A percentile compares a stretch with the other conserved stretches of the same genome.
phyloP scores from a whole-genome alignment of 768 basidiomycete species.

The Naganishia antarctica region DNA sequence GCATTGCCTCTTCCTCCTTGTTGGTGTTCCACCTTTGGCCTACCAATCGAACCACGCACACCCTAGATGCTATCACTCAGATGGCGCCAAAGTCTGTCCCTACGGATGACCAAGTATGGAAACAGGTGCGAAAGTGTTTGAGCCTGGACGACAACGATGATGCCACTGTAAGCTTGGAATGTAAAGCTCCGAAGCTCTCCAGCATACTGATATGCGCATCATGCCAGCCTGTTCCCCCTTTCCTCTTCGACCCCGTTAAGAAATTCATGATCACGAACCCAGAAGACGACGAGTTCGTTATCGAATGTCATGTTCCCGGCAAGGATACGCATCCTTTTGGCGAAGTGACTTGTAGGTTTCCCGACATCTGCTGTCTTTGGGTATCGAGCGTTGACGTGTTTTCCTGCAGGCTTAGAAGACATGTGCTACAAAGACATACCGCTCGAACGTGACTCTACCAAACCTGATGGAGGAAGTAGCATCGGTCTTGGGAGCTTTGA shows the following conservation, averaged over 20 bases:
- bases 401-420: constrained; percentile 22
- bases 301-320: constrained; percentile 19
- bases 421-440: constrained; percentile 15
- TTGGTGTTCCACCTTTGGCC: too few species aligned
- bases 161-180: neutral
- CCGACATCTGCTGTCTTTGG: too few species aligned
- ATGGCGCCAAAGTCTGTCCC: neutral
- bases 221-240: constrained; percentile 19
- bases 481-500: constrained; percentile 21
- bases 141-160: constrained; percentile 20
- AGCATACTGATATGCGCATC: neutral
- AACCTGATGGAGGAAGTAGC: constrained; percentile 18
- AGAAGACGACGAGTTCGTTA: constrained; percentile 13
- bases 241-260: constrained; percentile 11
- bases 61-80: too few species aligned
- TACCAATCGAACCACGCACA: too few species aligned
- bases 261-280: constrained; percentile 2
- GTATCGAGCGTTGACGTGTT: neutral
- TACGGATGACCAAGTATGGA: constrained; percentile 12
- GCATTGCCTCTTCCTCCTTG: too few species aligned
- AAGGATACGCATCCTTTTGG: constrained; percentile 12
- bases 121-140: too few species aligned
- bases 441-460: neutral
- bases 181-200: neutral
- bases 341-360: constrained; percentile 14